Conservation (phyloP, 1,139 yeast species). For the Hyphopichia fennica region DNA sequence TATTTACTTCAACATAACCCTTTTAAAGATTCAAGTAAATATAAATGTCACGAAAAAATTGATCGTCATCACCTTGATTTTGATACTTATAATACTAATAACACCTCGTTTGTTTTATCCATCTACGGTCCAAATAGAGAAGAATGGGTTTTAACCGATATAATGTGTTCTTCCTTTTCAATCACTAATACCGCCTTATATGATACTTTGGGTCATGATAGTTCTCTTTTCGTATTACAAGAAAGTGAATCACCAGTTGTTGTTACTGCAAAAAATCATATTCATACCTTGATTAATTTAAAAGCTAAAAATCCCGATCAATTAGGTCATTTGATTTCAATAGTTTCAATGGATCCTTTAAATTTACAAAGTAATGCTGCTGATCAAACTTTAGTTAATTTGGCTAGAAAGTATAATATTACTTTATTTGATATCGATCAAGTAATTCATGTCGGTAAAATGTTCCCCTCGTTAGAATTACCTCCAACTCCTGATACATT, state of each 20-base stretch:
- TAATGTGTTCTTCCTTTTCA: slow-evolving; percentile 36
- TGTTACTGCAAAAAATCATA: slow-evolving; percentile 31
- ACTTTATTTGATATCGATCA: slow-evolving; percentile 32
- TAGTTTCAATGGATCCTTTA: slow-evolving; percentile 38
- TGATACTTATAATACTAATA: slow-evolving; percentile 18
- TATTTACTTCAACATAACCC: slow-evolving; percentile 29
- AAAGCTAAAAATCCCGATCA: slow-evolving; percentile 23
- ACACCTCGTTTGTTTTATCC: slow-evolving; percentile 34
- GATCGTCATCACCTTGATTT: slow-evolving; percentile 23
- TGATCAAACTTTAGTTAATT: slow-evolving; percentile 17
- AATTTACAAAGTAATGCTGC: slow-evolving; percentile 9
- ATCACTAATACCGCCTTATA: slow-evolving; percentile 41
- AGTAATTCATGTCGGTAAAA: slow-evolving; percentile 27
- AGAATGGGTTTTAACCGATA: slow-evolving; percentile 42
- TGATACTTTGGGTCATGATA: slow-evolving; percentile 39
- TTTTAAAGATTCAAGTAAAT: slow-evolving; percentile 18
- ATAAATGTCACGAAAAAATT: slow-evolving; percentile 27
- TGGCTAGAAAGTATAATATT: slow-evolving; percentile 23
- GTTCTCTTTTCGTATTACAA: slow-evolving; percentile 35
- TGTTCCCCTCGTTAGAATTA: slow-evolving; percentile 22
- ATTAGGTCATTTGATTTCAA: slow-evolving; percentile 27
- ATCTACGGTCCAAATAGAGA: slow-evolving; percentile 35
- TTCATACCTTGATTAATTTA: slow-evolving; percentile 24
- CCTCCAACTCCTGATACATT: slow-evolving; percentile 30
- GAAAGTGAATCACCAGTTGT: slow-evolving; percentile 38